Conservation (phyloP, 768 basidiomycete genomes). For the Strobilomyces echinocephalus region DNA sequence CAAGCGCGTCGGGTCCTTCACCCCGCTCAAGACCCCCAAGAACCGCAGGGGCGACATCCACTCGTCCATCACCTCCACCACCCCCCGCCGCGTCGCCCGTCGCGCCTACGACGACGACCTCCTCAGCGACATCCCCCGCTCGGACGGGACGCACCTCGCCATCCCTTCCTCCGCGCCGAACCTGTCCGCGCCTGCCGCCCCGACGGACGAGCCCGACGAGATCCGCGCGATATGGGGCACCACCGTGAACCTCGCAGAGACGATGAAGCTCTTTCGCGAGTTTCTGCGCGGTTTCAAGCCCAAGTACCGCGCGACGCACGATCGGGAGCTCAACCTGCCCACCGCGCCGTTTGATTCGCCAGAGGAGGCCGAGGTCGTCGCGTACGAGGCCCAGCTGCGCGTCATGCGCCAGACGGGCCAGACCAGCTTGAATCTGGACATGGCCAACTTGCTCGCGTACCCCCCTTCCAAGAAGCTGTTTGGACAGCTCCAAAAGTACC, state of each 20-base stretch:
- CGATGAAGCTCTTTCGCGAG: constrained; percentile 85
- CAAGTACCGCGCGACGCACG: constrained; percentile 75
- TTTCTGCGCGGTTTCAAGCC: constrained; percentile 91
- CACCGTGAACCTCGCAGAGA: constrained; percentile 85
- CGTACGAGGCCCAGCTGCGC: constrained; percentile 80
- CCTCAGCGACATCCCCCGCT: constrained; percentile 39
- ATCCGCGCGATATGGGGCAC: constrained; percentile 97
- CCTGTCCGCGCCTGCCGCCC: constrained; percentile 57
- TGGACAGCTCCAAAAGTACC: constrained; percentile 83
- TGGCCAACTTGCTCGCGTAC: constrained; percentile 80
- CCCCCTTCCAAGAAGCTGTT: constrained; percentile 81
- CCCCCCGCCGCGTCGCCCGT: constrained; percentile 20
- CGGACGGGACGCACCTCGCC: constrained; percentile 55
- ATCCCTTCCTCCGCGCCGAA: constrained; percentile 49
- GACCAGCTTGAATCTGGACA: constrained; percentile 88
- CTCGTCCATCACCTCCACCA: constrained; percentile 32
- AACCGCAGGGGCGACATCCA: constrained; percentile 30
- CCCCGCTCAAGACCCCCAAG: constrained; percentile 42
- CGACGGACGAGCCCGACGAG: constrained; percentile 73
- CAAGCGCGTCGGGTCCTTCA: constrained; percentile 32
- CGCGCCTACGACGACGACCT: constrained; percentile 19
- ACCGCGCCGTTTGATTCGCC: constrained; percentile 52
- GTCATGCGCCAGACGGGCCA: constrained; percentile 90
- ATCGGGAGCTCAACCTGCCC: constrained; percentile 54
- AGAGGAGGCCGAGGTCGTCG: constrained; percentile 58